These are phyloP conservation scores for Silene uniflora DNA, from an alignment of 148 eudicot species.

Conservation along the genomic window DNA sequence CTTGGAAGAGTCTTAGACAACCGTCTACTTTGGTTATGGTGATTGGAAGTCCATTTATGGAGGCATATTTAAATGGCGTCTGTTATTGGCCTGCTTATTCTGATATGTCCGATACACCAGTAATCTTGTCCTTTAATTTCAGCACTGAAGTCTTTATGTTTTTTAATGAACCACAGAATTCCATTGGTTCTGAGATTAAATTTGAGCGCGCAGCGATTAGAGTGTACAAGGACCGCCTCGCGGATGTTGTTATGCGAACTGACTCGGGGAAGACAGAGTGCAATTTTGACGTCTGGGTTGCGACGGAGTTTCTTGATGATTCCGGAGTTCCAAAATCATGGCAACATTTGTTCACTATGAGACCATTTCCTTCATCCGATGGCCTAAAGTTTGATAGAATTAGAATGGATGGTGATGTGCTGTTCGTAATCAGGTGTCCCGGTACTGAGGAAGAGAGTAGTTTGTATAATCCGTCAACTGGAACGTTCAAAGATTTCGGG, in stretches of 20 bases:
- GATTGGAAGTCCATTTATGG: not conserved
- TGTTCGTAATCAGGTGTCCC: not conserved
- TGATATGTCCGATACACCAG: not conserved
- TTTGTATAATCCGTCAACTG: not conserved
- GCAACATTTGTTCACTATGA: constrained; percentile 8
- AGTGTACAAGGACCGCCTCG: not conserved
- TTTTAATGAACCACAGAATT: constrained; percentile 10
- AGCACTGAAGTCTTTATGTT: constrained; percentile 6
- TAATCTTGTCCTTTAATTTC: constrained; percentile 17
- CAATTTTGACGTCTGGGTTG: constrained; percentile 15
- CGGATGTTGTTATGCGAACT: not conserved
- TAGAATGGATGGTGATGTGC: not conserved
- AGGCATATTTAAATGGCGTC: constrained; percentile 11
- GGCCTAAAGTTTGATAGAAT: not conserved
- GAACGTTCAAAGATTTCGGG: not conserved
- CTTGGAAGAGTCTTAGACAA: constrained; percentile 15
- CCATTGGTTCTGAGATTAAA: not conserved
- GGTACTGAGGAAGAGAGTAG: not conserved
- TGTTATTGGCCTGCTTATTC: not conserved
- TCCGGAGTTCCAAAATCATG: constrained; percentile 6
- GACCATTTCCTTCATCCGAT: constrained; percentile 2
- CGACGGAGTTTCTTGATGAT: constrained; percentile 2
- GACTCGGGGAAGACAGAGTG: not conserved
- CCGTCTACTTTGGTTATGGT: not conserved
- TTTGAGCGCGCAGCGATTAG: not conserved